phyloP scores from a whole-genome alignment of 2,329 filamentous ascomycete species.

The Trichoderma sp. region DNA sequence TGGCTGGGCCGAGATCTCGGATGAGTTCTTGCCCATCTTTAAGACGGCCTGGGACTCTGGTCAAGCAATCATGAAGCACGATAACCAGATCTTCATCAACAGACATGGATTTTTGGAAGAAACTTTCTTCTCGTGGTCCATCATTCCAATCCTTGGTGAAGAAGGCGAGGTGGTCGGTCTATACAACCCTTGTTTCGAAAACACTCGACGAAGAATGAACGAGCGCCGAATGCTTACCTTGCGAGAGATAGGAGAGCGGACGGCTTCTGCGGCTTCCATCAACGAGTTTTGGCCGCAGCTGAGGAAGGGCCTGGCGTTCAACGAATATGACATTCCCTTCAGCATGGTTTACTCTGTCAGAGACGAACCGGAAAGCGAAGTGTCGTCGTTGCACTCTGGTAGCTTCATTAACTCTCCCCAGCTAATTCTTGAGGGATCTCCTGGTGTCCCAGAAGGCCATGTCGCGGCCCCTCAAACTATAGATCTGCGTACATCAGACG shows the following conservation, averaged over 20 bases:
- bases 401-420: constrained; percentile 64
- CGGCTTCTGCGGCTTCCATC: constrained; percentile 71
- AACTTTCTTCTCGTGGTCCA: constrained; percentile 81
- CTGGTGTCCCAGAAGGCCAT: constrained; percentile 70
- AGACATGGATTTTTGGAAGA: constrained; percentile 75
- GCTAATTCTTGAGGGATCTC: constrained; percentile 70
- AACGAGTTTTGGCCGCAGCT: constrained; percentile 75
- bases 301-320: constrained; percentile 69
- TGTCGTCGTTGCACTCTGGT: constrained; percentile 71
- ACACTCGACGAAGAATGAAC: constrained; percentile 76
- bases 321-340: constrained; percentile 76
- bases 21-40: constrained; percentile 70
- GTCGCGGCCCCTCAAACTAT: constrained; percentile 61
- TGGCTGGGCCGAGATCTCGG: constrained; percentile 77
- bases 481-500: constrained; percentile 70
- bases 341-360: constrained; percentile 75
- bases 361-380: constrained; percentile 72
- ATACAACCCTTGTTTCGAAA: constrained; percentile 82
- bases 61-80: constrained; percentile 82
- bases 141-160: constrained; percentile 75
- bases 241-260: constrained; percentile 76
- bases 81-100: constrained; percentile 74
- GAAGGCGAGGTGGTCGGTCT: constrained; percentile 76
- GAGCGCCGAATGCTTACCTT: constrained; percentile 80
- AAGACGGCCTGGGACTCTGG: constrained; percentile 68